phyloP scores from a whole-genome alignment of 176 grass and related monocot species.

The Musa acuminata region DNA sequence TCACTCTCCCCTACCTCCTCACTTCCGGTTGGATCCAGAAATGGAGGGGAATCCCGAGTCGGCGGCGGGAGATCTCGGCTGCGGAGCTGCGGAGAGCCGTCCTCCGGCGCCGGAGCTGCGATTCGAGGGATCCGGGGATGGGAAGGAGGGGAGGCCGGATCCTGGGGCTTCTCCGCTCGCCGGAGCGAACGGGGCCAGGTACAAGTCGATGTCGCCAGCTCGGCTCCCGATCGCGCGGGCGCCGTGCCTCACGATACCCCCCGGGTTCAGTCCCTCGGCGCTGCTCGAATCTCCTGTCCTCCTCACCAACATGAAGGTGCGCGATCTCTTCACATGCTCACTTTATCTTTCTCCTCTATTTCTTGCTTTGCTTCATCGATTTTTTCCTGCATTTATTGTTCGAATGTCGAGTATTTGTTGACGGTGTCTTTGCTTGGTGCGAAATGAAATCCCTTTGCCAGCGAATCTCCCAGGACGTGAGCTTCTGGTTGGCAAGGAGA shows the following conservation, averaged over 20 bases:
- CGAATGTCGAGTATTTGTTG: not conserved
- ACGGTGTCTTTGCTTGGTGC: not conserved
- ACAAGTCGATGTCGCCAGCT: slow-evolving; percentile 95
- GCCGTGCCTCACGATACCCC: slow-evolving; percentile 84
- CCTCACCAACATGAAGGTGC: too few relatives aligned
- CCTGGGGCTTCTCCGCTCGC: not conserved
- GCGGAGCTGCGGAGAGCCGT: not conserved
- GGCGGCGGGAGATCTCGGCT: not conserved
- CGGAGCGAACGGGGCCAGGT: slow-evolving; percentile 47
- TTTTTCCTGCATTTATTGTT: not conserved
- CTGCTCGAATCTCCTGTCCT: slow-evolving; percentile 95
- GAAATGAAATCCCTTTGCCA: not conserved
- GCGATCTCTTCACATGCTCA: not conserved
- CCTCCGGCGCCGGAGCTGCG: slow-evolving; percentile 1
- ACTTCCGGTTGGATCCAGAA: not conserved
- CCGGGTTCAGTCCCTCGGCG: slow-evolving; percentile 78
- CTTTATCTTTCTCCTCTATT: not conserved
- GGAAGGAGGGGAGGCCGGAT: slow-evolving; percentile 1
- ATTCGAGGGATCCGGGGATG: slow-evolving; percentile 3
- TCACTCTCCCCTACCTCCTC: not conserved
- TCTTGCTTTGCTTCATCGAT: not conserved
- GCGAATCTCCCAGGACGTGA: not conserved
- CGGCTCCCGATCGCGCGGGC: slow-evolving; percentile 85
- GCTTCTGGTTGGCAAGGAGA: not conserved
- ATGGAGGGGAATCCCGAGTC: slow-evolving; percentile 6